Conservation (phyloP, 345 rosid genomes). For the Chamaenerion angustifolium region DNA sequence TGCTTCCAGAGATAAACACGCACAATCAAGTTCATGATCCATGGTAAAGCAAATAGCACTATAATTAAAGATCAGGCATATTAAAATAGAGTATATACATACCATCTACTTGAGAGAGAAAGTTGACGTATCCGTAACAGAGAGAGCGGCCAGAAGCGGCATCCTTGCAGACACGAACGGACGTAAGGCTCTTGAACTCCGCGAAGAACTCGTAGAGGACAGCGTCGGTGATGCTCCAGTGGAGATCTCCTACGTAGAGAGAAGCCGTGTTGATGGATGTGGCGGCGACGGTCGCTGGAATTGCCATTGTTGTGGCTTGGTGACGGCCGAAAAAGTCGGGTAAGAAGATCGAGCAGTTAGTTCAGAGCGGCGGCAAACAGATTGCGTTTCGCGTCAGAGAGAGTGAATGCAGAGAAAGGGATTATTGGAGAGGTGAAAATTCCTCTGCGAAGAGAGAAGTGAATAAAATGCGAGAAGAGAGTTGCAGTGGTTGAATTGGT, state of each 20-base stretch:
- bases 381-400: not conserved
- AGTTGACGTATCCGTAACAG: constrained; percentile 81
- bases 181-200: constrained; percentile 46
- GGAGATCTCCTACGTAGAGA: constrained; percentile 65
- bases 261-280: constrained; percentile 15
- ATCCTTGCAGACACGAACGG: constrained; percentile 62
- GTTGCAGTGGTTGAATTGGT: constrained; percentile 1
- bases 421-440: not conserved
- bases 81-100: not conserved
- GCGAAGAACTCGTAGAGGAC: constrained; percentile 39
- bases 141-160: constrained; percentile 44
- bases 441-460: not conserved
- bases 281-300: constrained; percentile 21
- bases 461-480: constrained; percentile 3
- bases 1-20: no score
- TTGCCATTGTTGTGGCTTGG: constrained; percentile 22
- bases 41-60: no score
- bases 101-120: constrained; percentile 47
- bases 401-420: constrained; percentile 6
- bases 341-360: not conserved
- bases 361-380: not conserved
- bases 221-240: constrained; percentile 41
- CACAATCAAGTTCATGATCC: no score
- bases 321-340: not conserved
- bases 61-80: no score